Evolutionary conservation across 2,329 filamentous ascomycete genomes (phyloP), one percentile per base, ranked within the genome.

Genomic region (Colletotrichum sp.): DNA sequence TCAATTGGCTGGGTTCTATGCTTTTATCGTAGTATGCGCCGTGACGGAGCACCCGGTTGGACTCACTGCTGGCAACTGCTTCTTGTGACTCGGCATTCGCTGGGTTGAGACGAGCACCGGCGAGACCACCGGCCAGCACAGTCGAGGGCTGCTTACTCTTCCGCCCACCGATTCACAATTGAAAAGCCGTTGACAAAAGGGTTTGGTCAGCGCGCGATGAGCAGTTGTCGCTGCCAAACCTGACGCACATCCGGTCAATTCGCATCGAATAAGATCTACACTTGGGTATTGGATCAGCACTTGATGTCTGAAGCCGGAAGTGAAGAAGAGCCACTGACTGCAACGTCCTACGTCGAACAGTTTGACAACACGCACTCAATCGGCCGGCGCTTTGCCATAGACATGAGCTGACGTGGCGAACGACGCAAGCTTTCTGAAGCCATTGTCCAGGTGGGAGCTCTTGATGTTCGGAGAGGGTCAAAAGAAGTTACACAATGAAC

Each of bases 141-240:
- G 44, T 13, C 4, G n/a, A 3, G 2, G 0, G 16, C 44, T 22
- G 6, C 0, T 22, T 22, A 1, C 11, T n/a, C 44, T 52, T 13
- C n/a, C n/a, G 2, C 44, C n/a, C 44, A 13, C 12, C 12, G 12
- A 22, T 8, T 22, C 44, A 25, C 0, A 52, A 5, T 1, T 8
- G n/a, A 52, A 52, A 13, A 22, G n/a, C 11, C 44, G n/a, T 25
- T 52, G 44, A 25, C 11, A 52, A 22, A 22, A 22, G 44, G 3
- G n/a, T 22, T 22, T 52, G n/a, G 5, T 49, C 11, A 7, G 12
- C 44, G 19, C 9, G 9, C 19, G 3, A 52, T 22, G n/a, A 22
- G 44, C 11, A 52, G n/a, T 52, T 13, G 44, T 52, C 39, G 16
- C 19, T 49, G 39, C n/a, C 44, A 52, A 3, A 5, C 11, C 16